phyloP scores from a whole-genome alignment of 257 asterid species.

The Solanum virginianum region DNA sequence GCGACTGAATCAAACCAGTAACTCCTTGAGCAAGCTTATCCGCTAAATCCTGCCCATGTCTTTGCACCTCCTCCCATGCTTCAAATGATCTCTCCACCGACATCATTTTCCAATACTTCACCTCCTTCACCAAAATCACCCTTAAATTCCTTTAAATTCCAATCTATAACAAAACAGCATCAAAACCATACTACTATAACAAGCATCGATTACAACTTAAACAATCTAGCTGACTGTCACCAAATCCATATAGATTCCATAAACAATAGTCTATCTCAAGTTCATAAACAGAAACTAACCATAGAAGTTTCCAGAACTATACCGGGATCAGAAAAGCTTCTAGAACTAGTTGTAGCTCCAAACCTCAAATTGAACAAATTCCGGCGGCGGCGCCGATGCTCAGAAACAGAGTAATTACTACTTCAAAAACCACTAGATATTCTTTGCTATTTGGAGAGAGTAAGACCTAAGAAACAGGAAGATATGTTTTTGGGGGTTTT shows the following conservation, averaged over 20 bases:
- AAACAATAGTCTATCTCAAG: not conserved
- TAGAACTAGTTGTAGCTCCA: not conserved
- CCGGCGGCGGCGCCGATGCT: too few species aligned
- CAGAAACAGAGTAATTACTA: not conserved
- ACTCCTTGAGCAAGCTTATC: conserved; percentile 83
- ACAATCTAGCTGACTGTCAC: not conserved
- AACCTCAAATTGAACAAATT: not conserved
- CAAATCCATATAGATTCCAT: not conserved
- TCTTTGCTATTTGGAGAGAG: not conserved
- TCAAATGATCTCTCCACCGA: conserved; percentile 93
- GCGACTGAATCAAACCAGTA: conserved; percentile 73
- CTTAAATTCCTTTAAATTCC: not conserved
- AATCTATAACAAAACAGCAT: not conserved
- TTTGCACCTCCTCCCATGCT: conserved; percentile 99
- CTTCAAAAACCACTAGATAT: not conserved
- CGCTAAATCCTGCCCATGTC: conserved; percentile 87
- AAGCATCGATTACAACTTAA: not conserved
- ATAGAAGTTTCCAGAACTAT: not conserved
- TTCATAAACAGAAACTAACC: not conserved
- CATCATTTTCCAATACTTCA: conserved; percentile 36
- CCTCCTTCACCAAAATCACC: not conserved
- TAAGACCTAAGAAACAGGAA: too few species aligned
- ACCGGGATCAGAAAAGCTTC: not conserved
- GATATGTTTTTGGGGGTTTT: not conserved
- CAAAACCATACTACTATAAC: not conserved